Percentiles rank a stretch among this genome's conserved stretches.
These are phyloP conservation scores for Clonostachys rosea DNA, from an alignment of 2,329 filamentous ascomycete genomes.

Conservation along the genomic window DNA sequence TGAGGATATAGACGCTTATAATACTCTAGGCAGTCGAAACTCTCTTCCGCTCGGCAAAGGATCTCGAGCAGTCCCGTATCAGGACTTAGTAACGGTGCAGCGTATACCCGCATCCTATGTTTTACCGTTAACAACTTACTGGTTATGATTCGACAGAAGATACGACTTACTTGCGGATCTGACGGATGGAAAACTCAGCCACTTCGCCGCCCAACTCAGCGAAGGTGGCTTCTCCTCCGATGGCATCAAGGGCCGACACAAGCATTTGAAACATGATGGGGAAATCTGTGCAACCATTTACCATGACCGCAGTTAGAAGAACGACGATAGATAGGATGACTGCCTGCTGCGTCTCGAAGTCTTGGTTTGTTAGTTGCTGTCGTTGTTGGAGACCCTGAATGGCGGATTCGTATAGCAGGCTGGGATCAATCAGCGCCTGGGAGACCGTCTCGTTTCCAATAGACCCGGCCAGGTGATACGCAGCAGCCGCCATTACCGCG, in stretches of 20 bases:
- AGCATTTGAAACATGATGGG: constrained; percentile 15
- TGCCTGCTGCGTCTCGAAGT: constrained; percentile 7
- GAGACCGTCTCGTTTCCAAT: background rate
- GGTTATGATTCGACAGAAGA: too few relatives aligned
- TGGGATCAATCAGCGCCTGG: constrained; percentile 3
- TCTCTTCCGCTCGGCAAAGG: background rate
- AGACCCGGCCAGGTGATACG: constrained; percentile 11
- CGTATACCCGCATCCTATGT: constrained; percentile 1
- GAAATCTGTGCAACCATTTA: constrained; percentile 17
- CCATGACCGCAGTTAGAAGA: constrained; percentile 12
- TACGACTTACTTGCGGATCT: constrained; percentile 16
- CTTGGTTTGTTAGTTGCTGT: constrained; percentile 6
- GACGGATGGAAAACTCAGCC: constrained; percentile 11
- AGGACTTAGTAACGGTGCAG: background rate
- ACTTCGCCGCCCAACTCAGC: constrained; percentile 7
- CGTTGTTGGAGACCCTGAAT: constrained; percentile 9
- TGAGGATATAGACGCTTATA: background rate
- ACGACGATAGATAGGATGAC: constrained; percentile 14
- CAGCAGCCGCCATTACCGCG: constrained; percentile 14
- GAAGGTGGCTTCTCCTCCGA: constrained; percentile 11
- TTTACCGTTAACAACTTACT: background rate
- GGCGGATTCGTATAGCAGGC: constrained; percentile 7
- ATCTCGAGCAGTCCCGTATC: background rate
- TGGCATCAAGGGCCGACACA: constrained; percentile 14
- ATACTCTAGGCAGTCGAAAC: constrained; percentile 1